These are phyloP conservation scores for Barnettozyma sp. DNA, from an alignment of 805 yeast species.

Conservation along the genomic window DNA sequence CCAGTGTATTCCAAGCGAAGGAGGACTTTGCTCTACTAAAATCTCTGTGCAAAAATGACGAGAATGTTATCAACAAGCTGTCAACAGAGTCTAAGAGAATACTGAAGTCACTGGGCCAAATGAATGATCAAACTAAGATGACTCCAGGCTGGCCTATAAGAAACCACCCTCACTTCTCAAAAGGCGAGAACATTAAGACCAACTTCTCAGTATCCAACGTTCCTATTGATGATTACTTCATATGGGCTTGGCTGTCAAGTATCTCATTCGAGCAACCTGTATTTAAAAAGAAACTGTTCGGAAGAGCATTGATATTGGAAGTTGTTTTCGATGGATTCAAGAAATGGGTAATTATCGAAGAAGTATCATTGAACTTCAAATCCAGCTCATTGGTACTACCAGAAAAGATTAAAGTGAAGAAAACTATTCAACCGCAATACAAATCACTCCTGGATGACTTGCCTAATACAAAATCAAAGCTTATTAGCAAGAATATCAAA, in stretches of 20 bases:
- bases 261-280: constrained; percentile 68
- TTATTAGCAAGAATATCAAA: constrained; percentile 2
- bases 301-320: constrained; percentile 75
- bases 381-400: constrained; percentile 11
- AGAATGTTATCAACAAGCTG: constrained; percentile 53
- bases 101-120: constrained; percentile 34
- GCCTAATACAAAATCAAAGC: constrained; percentile 7
- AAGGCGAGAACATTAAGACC: constrained; percentile 14
- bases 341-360: constrained; percentile 75
- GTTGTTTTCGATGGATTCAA: constrained; percentile 70
- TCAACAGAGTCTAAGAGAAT: constrained; percentile 68
- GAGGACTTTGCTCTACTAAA: constrained; percentile 75
- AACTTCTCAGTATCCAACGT: constrained; percentile 45
- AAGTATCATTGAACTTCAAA: constrained; percentile 23
- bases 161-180: constrained; percentile 22
- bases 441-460: constrained; percentile 20
- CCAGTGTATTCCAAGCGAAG: constrained; percentile 60
- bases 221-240: constrained; percentile 77
- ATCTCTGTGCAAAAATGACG: constrained; percentile 54
- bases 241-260: constrained; percentile 87
- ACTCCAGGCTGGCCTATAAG: constrained; percentile 35
- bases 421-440: constrained; percentile 18
- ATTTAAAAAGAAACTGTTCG: constrained; percentile 60
- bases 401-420: constrained; percentile 17
- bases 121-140: constrained; percentile 27